Base-by-base conservation (phyloP, 202 grass and related monocot species). In the Musa balbisiana region DNA sequence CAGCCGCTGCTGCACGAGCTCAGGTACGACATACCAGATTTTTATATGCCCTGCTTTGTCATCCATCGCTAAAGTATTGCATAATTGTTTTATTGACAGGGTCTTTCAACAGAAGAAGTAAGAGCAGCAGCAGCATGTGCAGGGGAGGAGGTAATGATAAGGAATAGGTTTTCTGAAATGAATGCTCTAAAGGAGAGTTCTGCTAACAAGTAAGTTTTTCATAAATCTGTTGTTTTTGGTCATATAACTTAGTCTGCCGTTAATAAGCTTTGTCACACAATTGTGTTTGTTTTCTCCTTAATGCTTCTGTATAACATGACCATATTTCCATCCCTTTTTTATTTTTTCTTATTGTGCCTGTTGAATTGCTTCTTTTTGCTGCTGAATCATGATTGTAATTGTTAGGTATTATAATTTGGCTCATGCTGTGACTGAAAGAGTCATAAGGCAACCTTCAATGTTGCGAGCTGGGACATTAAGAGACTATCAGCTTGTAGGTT, bases 61-160 rank as follows among this genome's bases (percentile, higher is more conserved):
- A 65, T 29, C 51, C 55, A 43, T 12, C 29, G 2, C 73, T 27
- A 33, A 58, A 49, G 6, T 19, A 43, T 78, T 21, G 26, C 10
- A 70, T 21, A 8, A n/a, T 8, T 54, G 1, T 76, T 66, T 86
- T 88, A 21, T 62, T 80, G 79, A 82, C 68, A 99, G 91, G 96
- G 96, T 73, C 86, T 99, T 74, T 99, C 91, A 68, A 80, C 90
- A 70, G 96, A 99, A 92, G 96, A 95, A 83, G 91, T 99, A 69
- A 99, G 91, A 82, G 80, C 84, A 74, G 91, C 96, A 67, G 91
- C 91, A 66, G 87, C 90, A 65, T 95, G 87, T 85, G 96, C 91
- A 62, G 86, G 91, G 51, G 89, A 99, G 91, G 96, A 99, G 73
- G 96, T 99, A 72, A 92, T 92, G 96, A 99, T 99, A 88, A 87